These are phyloP conservation scores for Zasmidium cellare DNA, from an alignment of 2,329 filamentous ascomycete species.

Conservation along the genomic window DNA sequence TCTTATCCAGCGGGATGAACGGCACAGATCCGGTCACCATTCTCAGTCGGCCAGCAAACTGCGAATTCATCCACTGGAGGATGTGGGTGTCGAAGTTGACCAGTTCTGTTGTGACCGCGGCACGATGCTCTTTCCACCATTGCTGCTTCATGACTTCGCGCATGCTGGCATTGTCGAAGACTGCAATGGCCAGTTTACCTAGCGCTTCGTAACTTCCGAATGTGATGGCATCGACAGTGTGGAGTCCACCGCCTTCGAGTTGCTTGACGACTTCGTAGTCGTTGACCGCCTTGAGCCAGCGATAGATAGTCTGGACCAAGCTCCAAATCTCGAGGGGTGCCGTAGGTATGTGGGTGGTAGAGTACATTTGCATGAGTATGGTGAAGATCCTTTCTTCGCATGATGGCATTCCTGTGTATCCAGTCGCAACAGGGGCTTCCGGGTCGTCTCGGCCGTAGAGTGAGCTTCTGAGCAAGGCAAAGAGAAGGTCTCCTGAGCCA, in stretches of 20 bases:
- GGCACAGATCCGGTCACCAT: slow-evolving; percentile 30
- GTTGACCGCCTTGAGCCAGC: slow-evolving; percentile 31
- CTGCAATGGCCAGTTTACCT: slow-evolving; percentile 28
- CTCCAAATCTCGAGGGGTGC: slow-evolving; percentile 17
- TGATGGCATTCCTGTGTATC: slow-evolving; percentile 22
- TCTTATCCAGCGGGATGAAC: slow-evolving; percentile 69
- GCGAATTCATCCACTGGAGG: slow-evolving; percentile 35
- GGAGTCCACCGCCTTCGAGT: slow-evolving; percentile 27
- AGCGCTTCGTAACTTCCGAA: slow-evolving; percentile 34
- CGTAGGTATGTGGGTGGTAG: slow-evolving; percentile 21
- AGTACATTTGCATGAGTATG: slow-evolving; percentile 28
- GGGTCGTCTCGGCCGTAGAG: slow-evolving; percentile 11
- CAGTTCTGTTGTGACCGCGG: slow-evolving; percentile 30
- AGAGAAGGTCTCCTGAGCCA: slow-evolving; percentile 29
- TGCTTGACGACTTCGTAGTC: slow-evolving; percentile 33
- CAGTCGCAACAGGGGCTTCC: background rate
- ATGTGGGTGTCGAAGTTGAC: slow-evolving; percentile 34
- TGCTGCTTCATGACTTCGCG: slow-evolving; percentile 25
- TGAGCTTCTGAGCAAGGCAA: slow-evolving; percentile 31
- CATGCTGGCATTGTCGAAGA: slow-evolving; percentile 31
- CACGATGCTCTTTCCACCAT: slow-evolving; percentile 31
- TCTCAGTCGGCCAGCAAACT: slow-evolving; percentile 30
- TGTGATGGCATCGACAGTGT: slow-evolving; percentile 25
- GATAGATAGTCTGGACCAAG: slow-evolving; percentile 26
- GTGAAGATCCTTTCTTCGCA: slow-evolving; percentile 36